Percentiles rank a stretch among this genome's conserved stretches.
Conservation (phyloP, 2,329 filamentous ascomycete genomes). For the Aquanectria penicillioides region DNA sequence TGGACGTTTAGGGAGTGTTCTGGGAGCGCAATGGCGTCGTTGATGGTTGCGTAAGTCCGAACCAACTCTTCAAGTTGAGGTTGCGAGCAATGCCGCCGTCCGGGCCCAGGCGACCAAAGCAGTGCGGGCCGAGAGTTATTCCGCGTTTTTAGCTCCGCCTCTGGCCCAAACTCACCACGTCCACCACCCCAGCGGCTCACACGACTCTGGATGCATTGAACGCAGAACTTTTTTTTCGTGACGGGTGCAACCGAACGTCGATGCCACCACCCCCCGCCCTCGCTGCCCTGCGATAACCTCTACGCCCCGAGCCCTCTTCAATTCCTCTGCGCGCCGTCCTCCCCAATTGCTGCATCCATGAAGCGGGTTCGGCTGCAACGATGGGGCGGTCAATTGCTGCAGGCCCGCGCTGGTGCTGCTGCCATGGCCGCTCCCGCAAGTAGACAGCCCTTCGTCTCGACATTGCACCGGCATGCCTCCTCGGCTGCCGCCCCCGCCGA, state of each 20-base stretch:
- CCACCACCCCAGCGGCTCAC: slow-evolving; percentile 41
- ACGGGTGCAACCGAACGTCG: slow-evolving; percentile 25
- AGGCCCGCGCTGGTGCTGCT: slow-evolving; percentile 39
- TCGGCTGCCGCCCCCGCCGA: slow-evolving; percentile 40
- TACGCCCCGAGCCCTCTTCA: neutral
- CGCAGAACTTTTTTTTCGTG: slow-evolving; percentile 52
- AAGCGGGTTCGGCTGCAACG: slow-evolving; percentile 54
- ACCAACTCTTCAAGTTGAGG: slow-evolving; percentile 17
- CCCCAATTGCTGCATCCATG: slow-evolving; percentile 44
- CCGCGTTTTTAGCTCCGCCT: slow-evolving; percentile 22
- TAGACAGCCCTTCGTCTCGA: slow-evolving; percentile 40
- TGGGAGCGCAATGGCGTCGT: slow-evolving; percentile 45
- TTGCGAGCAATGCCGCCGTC: slow-evolving; percentile 14
- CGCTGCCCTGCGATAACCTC: slow-evolving; percentile 23
- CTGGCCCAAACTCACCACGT: slow-evolving; percentile 8
- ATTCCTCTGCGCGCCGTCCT: neutral
- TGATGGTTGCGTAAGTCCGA: slow-evolving; percentile 25
- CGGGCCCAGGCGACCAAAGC: neutral
- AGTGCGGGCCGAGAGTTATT: slow-evolving; percentile 40
- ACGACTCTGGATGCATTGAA: slow-evolving; percentile 44
- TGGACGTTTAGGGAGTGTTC: slow-evolving; percentile 43
- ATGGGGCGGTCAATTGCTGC: slow-evolving; percentile 55
- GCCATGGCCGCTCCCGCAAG: slow-evolving; percentile 32
- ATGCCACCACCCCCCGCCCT: slow-evolving; percentile 23
- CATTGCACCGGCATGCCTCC: slow-evolving; percentile 45